Conservation (phyloP, 305 asterid species). For the Fraxinus albicans region DNA sequence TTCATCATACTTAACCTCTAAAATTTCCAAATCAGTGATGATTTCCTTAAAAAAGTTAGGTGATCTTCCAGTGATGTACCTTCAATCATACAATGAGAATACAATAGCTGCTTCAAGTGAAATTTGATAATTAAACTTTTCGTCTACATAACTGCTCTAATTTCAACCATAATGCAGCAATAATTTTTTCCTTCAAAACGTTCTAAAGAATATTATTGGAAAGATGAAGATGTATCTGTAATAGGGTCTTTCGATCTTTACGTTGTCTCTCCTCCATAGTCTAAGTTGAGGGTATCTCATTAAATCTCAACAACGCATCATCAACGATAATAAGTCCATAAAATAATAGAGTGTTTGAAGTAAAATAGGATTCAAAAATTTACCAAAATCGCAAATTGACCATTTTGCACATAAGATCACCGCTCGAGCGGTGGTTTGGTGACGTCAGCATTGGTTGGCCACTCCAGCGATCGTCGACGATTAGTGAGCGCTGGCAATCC, state of each 20-base stretch:
- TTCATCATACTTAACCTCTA: not conserved
- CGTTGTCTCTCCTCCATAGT: not conserved
- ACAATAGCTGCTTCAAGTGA: too few species aligned
- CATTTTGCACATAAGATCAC: too few species aligned
- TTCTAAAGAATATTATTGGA: too few species aligned
- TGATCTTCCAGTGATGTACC: not conserved
- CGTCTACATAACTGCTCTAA: not conserved
- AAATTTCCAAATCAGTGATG: not conserved
- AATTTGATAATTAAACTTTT: not conserved
- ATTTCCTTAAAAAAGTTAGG: not conserved
- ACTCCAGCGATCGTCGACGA: not conserved
- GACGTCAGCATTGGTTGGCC: not conserved
- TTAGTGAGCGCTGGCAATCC: not conserved
- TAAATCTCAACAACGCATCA: not conserved
- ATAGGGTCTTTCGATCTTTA: not conserved
- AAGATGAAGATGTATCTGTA: not conserved
- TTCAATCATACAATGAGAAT: not conserved
- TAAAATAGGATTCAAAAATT: not conserved
- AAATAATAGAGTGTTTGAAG: too few species aligned
- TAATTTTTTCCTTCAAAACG: not conserved
- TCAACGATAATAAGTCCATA: not conserved
- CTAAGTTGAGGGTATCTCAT: not conserved
- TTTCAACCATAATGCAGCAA: not conserved
- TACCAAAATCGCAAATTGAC: not conserved
- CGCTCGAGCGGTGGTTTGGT: too few species aligned